Conservation (phyloP, 2,329 filamentous ascomycete genomes). For the Diaporthe amygdali region DNA sequence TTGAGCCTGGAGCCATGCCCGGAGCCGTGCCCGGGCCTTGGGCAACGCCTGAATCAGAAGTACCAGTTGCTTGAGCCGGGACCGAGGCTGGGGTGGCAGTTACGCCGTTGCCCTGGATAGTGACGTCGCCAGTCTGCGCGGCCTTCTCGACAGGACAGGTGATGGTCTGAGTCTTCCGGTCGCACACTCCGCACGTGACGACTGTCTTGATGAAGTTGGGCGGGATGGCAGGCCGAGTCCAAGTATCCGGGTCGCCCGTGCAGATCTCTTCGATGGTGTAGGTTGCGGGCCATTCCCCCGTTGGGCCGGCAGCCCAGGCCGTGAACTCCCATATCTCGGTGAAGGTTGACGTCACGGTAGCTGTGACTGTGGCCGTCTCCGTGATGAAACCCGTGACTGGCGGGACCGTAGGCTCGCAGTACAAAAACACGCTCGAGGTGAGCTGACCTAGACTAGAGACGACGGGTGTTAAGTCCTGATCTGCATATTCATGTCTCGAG, state of each 20-base stretch:
- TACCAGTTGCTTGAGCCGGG: background rate
- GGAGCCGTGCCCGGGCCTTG: background rate
- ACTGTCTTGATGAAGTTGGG: constrained; percentile 45
- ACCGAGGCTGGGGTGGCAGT: constrained; percentile 34
- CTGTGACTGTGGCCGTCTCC: constrained; percentile 24
- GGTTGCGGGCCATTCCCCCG: constrained; percentile 43
- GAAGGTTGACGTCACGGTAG: constrained; percentile 34
- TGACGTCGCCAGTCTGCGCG: constrained; percentile 35
- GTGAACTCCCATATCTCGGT: constrained; percentile 45
- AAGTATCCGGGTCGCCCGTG: constrained; percentile 35
- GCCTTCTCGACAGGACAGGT: constrained; percentile 42
- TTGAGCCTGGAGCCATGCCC: background rate
- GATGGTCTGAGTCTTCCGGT: constrained; percentile 39
- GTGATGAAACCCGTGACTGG: constrained; percentile 30
- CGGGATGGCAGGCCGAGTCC: constrained; percentile 36
- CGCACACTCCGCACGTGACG: constrained; percentile 40
- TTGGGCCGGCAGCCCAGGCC: constrained; percentile 42
- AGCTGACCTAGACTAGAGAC: background rate
- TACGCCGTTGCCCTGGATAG: constrained; percentile 42
- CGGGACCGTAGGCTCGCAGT: constrained; percentile 31
- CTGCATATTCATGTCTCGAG: background rate
- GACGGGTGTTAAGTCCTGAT: background rate
- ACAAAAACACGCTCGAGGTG: constrained; percentile 32
- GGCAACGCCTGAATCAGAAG: background rate
- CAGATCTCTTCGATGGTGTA: constrained; percentile 46